phyloP scores from a whole-genome alignment of 257 asterid species.

The Solanum arcanum region DNA sequence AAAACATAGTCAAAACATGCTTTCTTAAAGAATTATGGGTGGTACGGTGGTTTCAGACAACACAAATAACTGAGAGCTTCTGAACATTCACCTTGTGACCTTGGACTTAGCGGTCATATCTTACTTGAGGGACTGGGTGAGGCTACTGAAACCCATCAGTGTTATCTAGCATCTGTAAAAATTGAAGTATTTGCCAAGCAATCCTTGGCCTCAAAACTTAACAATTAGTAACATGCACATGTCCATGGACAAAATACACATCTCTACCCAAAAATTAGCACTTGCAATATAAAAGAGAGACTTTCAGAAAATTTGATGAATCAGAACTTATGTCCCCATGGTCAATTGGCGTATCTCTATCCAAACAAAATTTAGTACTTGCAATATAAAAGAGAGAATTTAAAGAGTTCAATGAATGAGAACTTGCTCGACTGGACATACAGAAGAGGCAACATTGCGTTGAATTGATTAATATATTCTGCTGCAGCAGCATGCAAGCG shows the following conservation, averaged over 20 bases:
- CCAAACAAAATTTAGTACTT: neutral
- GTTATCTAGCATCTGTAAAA: neutral
- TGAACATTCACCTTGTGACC: neutral
- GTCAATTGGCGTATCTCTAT: neutral
- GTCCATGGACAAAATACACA: neutral
- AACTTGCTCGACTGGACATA: neutral
- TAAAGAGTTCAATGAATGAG: neutral
- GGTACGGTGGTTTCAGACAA: neutral
- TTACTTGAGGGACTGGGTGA: neutral
- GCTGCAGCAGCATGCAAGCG: neutral
- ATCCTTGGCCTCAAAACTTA: neutral
- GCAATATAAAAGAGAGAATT: neutral
- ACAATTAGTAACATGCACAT: neutral
- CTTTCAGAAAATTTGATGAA: neutral
- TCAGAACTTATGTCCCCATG: neutral
- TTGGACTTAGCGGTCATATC: neutral
- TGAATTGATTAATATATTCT: neutral
- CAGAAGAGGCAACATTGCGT: neutral
- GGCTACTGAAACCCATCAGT: neutral
- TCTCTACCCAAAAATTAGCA: neutral
- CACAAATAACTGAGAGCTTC: neutral
- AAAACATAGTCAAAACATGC: neutral
- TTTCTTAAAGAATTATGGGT: neutral
- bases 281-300: neutral
- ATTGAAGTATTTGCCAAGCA: neutral